Base-by-base conservation (phyloP, 192 early-diverging fungal genomes). In the Mortierella hygrophila region DNA sequence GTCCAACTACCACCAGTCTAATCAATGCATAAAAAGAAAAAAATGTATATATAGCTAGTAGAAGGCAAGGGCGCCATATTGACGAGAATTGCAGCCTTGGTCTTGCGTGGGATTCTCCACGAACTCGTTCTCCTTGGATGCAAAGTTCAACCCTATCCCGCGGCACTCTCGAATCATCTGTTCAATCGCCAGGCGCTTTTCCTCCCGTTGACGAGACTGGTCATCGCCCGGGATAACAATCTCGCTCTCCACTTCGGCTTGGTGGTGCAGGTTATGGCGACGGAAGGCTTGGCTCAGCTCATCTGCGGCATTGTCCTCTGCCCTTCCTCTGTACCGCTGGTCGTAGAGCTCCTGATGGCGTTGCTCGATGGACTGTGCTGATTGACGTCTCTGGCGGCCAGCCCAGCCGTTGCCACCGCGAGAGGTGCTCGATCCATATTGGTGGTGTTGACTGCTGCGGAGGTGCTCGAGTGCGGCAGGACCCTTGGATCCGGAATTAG, bases 391-490 rank as follows among this genome's bases (percentile, higher is more conserved):
- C 5, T 73, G 47, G 11, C 77, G 72, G 6, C 70, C n/a, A 11
- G 26, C 37, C 63, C 78, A 77, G 35, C 52, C 42, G 46, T 74
- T 70, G 15, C 54, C 37, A 21, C 63, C 23, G 21, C 75, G 80
- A 71, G 68, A 55, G 6, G 44, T 72, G 20, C 38, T 40, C 7
- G 46, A 47, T 0, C 46, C 29, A 26, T 41, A 52, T 2, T 76
- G 68, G 18, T 70, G 69, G 16, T 70, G 68, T 26, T 76, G 73
- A 10, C n/a, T 40, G 1, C 63, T 71, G 42, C 79, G 21, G 29
- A 86, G 68, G 26, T 86, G 84, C 72, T 81, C 75, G 4, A 86
- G 41, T n/a, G 84, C 84, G 23, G 84, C 84, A 44, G 76, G 84
- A 21, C 84, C 83, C 63, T 86, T 80, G 29, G 78, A 80, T 40